Evolutionary conservation across 2,329 filamentous ascomycete genomes (phyloP).

Genomic region (Claviceps lovelessii): DNA sequence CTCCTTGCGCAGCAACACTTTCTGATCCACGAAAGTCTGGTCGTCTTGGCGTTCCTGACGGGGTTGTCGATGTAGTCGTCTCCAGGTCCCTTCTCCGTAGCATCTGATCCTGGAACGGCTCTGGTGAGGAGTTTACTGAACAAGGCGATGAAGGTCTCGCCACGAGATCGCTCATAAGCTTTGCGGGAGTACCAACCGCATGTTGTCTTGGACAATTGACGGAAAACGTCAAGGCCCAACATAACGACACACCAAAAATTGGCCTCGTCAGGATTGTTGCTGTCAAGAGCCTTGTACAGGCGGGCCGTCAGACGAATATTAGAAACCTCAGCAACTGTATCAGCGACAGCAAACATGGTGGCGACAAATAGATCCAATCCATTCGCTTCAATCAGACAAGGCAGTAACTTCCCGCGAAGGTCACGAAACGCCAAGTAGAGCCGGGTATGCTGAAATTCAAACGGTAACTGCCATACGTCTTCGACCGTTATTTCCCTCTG

Average conservation of each 20-base stretch:
- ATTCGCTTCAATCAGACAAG: conserved; percentile 58
- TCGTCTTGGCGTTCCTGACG: background rate
- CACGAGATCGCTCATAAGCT: conserved; percentile 68
- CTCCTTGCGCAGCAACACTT: conserved; percentile 11
- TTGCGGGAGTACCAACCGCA: conserved; percentile 68
- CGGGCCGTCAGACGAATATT: conserved; percentile 24
- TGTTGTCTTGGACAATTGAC: conserved; percentile 22
- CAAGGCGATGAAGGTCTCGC: conserved; percentile 40
- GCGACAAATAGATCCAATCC: conserved; percentile 63
- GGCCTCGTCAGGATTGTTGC: conserved; percentile 15
- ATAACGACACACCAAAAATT: conserved; percentile 24
- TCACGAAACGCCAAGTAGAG: conserved; percentile 63
- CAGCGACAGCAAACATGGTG: conserved; percentile 45
- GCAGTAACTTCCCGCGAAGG: conserved; percentile 57
- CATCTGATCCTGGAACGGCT: conserved; percentile 24
- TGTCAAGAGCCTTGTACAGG: conserved; percentile 22
- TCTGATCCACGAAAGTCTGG: conserved; percentile 8
- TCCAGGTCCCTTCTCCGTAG: conserved; percentile 20
- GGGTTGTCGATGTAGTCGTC: conserved; percentile 6
- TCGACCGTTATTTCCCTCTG: conserved; percentile 55
- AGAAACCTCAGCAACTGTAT: conserved; percentile 23
- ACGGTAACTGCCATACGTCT: conserved; percentile 69
- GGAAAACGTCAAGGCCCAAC: conserved; percentile 18
- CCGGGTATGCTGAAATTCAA: conserved; percentile 66
- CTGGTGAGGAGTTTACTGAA: conserved; percentile 25